phyloP scores from a whole-genome alignment of 2,329 filamentous ascomycete species.

The Ophidiomyces ophidiicola region DNA sequence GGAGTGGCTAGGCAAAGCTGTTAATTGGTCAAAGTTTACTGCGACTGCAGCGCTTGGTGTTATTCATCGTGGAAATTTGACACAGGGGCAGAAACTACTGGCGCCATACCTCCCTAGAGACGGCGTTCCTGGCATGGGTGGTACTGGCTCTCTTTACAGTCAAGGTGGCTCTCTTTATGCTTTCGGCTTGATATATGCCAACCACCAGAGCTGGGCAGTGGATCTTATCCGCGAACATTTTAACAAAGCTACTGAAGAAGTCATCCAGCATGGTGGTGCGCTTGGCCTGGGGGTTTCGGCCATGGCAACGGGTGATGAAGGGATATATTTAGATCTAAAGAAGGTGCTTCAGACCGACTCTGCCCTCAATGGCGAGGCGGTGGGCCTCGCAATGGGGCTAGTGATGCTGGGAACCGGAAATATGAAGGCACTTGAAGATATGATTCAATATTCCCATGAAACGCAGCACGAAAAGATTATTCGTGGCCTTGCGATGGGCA shows the following conservation, averaged over 20 bases:
- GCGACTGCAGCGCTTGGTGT: constrained; percentile 92
- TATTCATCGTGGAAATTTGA: constrained; percentile 89
- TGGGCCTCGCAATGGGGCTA: constrained; percentile 89
- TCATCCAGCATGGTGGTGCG: constrained; percentile 92
- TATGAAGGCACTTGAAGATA: constrained; percentile 80
- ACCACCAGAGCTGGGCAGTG: constrained; percentile 78
- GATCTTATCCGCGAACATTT: constrained; percentile 38
- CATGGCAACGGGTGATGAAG: constrained; percentile 87
- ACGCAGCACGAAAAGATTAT: constrained; percentile 99
- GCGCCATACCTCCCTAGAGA: constrained; percentile 85
- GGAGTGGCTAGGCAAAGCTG: constrained; percentile 94
- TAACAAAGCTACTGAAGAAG: constrained; percentile 50
- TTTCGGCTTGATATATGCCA: constrained; percentile 90
- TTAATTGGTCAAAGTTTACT: constrained; percentile 99
- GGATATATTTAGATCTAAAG: constrained; percentile 84
- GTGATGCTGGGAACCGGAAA: constrained; percentile 99
- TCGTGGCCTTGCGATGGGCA: constrained; percentile 83
- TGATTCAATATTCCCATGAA: constrained; percentile 96
- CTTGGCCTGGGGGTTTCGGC: constrained; percentile 90
- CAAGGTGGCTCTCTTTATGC: constrained; percentile 93
- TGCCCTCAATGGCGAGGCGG: constrained; percentile 90
- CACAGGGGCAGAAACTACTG: constrained; percentile 81
- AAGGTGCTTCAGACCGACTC: constrained; percentile 84
- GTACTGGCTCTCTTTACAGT: constrained; percentile 79
- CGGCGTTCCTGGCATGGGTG: constrained; percentile 48